phyloP scores from a whole-genome alignment of 2,329 filamentous ascomycete species.

The Trichoderma sp. region DNA sequence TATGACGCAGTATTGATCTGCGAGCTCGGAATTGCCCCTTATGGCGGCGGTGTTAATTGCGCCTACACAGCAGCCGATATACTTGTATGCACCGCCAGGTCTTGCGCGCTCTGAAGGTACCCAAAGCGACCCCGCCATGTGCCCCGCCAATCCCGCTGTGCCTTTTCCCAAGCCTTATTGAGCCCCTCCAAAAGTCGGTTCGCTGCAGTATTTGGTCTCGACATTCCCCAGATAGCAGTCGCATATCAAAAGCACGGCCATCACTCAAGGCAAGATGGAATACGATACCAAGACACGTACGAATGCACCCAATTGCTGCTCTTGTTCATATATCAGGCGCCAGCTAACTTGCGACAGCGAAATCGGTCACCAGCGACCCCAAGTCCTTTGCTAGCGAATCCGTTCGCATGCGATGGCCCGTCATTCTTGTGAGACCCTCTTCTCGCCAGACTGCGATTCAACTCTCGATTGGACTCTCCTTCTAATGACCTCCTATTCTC shows the following conservation, averaged over 20 bases:
- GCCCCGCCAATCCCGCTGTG: conserved; percentile 21
- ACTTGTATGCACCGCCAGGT: background rate
- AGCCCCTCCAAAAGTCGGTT: conserved; percentile 11
- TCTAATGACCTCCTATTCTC: accelerated
- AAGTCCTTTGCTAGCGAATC: conserved; percentile 86
- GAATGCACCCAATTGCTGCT: conserved; percentile 16
- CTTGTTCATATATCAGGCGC: background rate
- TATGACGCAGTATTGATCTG: conserved; percentile 16
- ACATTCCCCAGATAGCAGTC: background rate
- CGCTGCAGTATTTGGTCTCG: background rate
- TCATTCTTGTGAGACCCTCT: conserved; percentile 71
- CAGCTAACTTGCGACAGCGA: conserved; percentile 53
- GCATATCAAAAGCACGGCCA: background rate
- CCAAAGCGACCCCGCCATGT: conserved; percentile 1
- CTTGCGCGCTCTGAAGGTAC: background rate
- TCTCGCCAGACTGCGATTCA: background rate
- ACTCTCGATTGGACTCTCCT: background rate
- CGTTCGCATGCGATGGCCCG: conserved; percentile 84
- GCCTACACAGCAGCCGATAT: background rate
- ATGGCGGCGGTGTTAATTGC: background rate
- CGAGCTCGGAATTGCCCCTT: conserved; percentile 23
- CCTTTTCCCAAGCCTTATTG: background rate
- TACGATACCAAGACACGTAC: conserved; percentile 72
- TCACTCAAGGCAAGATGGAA: conserved; percentile 57
- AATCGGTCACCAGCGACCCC: conserved; percentile 76